These are phyloP conservation scores for Pyrrhoderma lamaoense DNA, from an alignment of 1,284 basidiomycete genomes.

Conservation along the genomic window DNA sequence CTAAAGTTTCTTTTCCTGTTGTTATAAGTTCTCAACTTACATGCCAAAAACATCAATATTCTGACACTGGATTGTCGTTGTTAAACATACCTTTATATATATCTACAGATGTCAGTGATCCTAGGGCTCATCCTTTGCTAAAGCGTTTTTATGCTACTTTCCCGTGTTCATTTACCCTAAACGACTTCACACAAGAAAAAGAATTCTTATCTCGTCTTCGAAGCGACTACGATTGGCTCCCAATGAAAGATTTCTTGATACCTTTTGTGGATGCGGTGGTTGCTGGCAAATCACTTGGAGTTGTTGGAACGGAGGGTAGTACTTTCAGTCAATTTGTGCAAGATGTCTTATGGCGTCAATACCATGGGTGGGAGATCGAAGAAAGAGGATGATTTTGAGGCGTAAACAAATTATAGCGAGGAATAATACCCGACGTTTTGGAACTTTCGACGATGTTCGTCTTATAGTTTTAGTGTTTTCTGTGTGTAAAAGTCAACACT, in stretches of 20 bases:
- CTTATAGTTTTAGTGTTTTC: too few relatives aligned
- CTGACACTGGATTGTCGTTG: slow-evolving; percentile 26
- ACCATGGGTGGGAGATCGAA: slow-evolving; percentile 46
- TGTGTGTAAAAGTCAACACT: too few relatives aligned
- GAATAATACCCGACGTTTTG: too few relatives aligned
- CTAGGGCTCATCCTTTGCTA: slow-evolving; percentile 40
- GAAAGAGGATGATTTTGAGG: slow-evolving; percentile 37
- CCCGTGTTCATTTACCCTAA: slow-evolving; percentile 62
- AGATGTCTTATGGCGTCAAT: slow-evolving; percentile 57
- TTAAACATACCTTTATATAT: slow-evolving; percentile 64
- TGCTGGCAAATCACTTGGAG: slow-evolving; percentile 44
- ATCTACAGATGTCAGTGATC: slow-evolving; percentile 55
- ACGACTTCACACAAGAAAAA: slow-evolving; percentile 42
- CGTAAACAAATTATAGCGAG: too few relatives aligned
- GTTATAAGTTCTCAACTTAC: slow-evolving; percentile 21
- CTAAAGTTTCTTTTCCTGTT: slow-evolving; percentile 21
- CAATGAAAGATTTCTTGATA: slow-evolving; percentile 41
- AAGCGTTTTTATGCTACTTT: slow-evolving; percentile 48
- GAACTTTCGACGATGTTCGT: too few relatives aligned
- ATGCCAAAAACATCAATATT: slow-evolving; percentile 27
- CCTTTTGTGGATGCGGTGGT: slow-evolving; percentile 69
- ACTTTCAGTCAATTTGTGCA: slow-evolving; percentile 66
- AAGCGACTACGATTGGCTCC: slow-evolving; percentile 48
- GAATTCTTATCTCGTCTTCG: slow-evolving; percentile 33
- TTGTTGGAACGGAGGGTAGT: slow-evolving; percentile 61